Percentiles rank a stretch among this genome's conserved stretches.
Evolutionary conservation across 768 basidiomycete species (phyloP).

Genomic region (Cystoderma amianthinum): DNA sequence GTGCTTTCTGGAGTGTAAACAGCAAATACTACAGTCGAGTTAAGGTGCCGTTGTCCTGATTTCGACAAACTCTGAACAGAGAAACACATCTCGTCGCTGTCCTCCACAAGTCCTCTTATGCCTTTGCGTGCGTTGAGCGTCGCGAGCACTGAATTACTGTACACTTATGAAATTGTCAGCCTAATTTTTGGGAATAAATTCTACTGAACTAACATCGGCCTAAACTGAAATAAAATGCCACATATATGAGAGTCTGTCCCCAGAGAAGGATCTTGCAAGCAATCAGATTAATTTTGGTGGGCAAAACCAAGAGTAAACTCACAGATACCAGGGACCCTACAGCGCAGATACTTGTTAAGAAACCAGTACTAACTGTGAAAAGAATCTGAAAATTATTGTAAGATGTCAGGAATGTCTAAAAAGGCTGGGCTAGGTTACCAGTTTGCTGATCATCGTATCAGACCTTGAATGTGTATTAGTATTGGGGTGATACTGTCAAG

Average conservation of each 20-base stretch:
- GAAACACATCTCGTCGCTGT: conserved; percentile 38
- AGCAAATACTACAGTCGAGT: conserved; percentile 18
- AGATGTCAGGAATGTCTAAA: background rate
- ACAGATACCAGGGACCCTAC: conserved; percentile 34
- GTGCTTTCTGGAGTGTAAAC: conserved; percentile 5
- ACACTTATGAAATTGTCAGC: conserved; percentile 29
- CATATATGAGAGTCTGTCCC: conserved; percentile 46
- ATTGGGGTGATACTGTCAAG: too few species aligned
- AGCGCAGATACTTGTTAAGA: conserved; percentile 35
- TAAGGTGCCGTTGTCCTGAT: conserved; percentile 22
- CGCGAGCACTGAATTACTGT: conserved; percentile 48
- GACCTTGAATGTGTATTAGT: conserved; percentile 21
- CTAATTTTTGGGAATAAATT: background rate
- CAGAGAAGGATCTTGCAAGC: conserved; percentile 34
- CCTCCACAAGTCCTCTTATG: conserved; percentile 35
- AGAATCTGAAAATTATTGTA: conserved; percentile 20
- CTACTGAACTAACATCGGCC: conserved; percentile 32
- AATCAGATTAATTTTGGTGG: background rate
- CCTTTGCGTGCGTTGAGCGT: conserved; percentile 43
- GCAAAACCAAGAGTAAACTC: conserved; percentile 9
- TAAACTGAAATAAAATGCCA: conserved; percentile 50
- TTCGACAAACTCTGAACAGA: conserved; percentile 38
- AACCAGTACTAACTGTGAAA: conserved; percentile 33
- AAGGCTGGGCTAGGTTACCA: conserved; percentile 7
- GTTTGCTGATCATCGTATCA: conserved; percentile 36